Evolutionary conservation across 495 filamentous ascomycete species (phyloP).

Genomic region (Penicillium subrubescens): DNA sequence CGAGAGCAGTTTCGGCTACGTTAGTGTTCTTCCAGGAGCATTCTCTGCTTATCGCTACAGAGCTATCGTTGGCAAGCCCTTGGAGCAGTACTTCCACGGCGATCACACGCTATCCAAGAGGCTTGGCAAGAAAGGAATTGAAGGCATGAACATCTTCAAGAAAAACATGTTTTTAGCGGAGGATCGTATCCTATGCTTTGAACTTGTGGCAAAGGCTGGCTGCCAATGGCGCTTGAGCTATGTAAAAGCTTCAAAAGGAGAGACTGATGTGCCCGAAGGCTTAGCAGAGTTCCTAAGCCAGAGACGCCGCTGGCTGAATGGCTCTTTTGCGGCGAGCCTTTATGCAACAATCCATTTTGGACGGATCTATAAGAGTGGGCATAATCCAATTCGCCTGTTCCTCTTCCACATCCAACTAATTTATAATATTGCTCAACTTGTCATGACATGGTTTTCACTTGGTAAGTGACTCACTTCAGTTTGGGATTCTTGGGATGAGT

Average conservation of each 20-base stretch:
- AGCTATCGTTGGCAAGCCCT: slow-evolving; percentile 93
- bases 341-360: slow-evolving; percentile 94
- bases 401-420: slow-evolving; percentile 89
- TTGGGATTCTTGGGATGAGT: too few relatives aligned
- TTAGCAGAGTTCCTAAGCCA: slow-evolving; percentile 82
- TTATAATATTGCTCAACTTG: slow-evolving; percentile 79
- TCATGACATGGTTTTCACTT: slow-evolving; percentile 87
- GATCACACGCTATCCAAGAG: slow-evolving; percentile 93
- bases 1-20: slow-evolving; percentile 94
- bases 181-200: slow-evolving; percentile 99
- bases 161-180: slow-evolving; percentile 99
- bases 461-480: slow-evolving; percentile 42
- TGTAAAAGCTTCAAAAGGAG: slow-evolving; percentile 95
- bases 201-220: slow-evolving; percentile 95
- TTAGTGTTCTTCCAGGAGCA: slow-evolving; percentile 92
- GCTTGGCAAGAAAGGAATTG: slow-evolving; percentile 95
- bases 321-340: slow-evolving; percentile 87
- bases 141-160: slow-evolving; percentile 99
- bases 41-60: slow-evolving; percentile 98
- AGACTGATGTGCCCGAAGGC: slow-evolving; percentile 97
- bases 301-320: slow-evolving; percentile 89
- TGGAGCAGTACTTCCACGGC: slow-evolving; percentile 99
- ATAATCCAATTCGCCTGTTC: slow-evolving; percentile 81
- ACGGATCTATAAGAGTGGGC: slow-evolving; percentile 88
- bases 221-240: slow-evolving; percentile 98